phyloP scores from a whole-genome alignment of 352 stramenopile genomes.

The Pythium sukuiense region DNA sequence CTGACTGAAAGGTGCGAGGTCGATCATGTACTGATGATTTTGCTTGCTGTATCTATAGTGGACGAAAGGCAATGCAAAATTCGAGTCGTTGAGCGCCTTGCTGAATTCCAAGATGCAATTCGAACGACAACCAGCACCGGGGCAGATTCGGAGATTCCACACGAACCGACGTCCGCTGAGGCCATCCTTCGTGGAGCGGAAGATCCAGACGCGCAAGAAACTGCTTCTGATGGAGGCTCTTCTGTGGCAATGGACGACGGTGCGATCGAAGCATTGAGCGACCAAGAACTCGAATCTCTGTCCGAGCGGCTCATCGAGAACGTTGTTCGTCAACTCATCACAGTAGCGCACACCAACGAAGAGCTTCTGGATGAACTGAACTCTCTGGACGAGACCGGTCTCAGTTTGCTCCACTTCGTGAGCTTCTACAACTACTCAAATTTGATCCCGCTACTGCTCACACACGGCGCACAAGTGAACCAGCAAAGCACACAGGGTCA shows the following conservation, averaged over 20 bases:
- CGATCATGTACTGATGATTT: constrained; percentile 5
- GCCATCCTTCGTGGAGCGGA: background rate
- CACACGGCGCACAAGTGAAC: constrained; percentile 82
- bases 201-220: background rate
- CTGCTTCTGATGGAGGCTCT: background rate
- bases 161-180: background rate
- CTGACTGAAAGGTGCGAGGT: background rate
- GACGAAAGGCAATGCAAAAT: constrained; percentile 89
- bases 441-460: constrained; percentile 73
- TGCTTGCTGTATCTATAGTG: constrained; percentile 35
- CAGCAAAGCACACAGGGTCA: constrained; percentile 84
- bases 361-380: constrained; percentile 87
- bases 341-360: constrained; percentile 72
- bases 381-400: constrained; percentile 80
- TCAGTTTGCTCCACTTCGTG: constrained; percentile 89
- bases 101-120: constrained; percentile 83
- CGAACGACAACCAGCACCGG: constrained; percentile 39
- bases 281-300: constrained; percentile 74
- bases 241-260: constrained; percentile 48
- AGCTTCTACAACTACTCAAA: constrained; percentile 88
- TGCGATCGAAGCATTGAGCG: constrained; percentile 73
- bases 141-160: background rate
- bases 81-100: constrained; percentile 78
- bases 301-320: constrained; percentile 83
- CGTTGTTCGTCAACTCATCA: constrained; percentile 80